Conservation (phyloP, 305 asterid genomes). For the Petunia hybrid region DNA sequence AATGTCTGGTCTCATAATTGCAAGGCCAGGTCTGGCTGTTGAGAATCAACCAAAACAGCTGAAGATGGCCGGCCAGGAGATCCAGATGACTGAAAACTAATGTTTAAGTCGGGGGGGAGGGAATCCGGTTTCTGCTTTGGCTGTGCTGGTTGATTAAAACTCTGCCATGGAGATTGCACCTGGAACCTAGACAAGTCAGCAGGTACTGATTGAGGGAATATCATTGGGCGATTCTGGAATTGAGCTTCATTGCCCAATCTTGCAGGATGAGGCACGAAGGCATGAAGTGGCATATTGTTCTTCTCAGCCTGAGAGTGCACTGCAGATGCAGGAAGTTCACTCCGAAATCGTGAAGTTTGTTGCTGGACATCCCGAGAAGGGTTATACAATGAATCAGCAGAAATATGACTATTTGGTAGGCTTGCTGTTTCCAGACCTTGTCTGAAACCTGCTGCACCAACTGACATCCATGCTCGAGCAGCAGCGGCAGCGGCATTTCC, state of each 20-base stretch:
- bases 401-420: conserved; percentile 55
- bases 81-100: conserved; percentile 85
- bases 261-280: conserved; percentile 65
- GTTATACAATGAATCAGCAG: conserved; percentile 61
- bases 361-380: conserved; percentile 59
- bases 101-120: conserved; percentile 87
- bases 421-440: conserved; percentile 55
- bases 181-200: conserved; percentile 86
- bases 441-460: conserved; percentile 82
- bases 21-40: conserved; percentile 99
- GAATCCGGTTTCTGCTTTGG: conserved; percentile 74
- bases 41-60: conserved; percentile 82
- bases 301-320: conserved; percentile 55
- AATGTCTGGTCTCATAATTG: conserved; percentile 64
- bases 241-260: conserved; percentile 61
- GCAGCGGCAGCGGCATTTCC: conserved; percentile 70
- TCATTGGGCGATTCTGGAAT: conserved; percentile 66
- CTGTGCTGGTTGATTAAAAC: conserved; percentile 62
- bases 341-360: conserved; percentile 56
- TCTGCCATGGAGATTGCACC: conserved; percentile 67
- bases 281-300: conserved; percentile 50
- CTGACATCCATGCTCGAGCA: conserved; percentile 93
- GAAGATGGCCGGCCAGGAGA: conserved; percentile 90
- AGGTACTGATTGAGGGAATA: conserved; percentile 62
- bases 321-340: conserved; percentile 59